Conservation (phyloP, 768 basidiomycete genomes). For the Mycena vitilis region DNA sequence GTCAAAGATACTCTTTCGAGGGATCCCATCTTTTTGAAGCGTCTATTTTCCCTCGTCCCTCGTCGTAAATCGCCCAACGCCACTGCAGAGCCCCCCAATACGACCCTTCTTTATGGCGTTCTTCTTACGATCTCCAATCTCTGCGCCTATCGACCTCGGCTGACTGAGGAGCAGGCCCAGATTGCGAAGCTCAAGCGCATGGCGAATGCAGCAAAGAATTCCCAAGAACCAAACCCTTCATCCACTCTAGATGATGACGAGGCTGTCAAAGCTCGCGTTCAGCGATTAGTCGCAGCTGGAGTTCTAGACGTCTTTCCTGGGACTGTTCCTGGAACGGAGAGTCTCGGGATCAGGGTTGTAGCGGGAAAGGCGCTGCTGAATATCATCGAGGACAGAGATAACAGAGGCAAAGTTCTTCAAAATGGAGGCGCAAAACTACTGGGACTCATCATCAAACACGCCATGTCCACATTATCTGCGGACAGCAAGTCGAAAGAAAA, state of each 20-base stretch:
- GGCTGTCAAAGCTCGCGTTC: conserved; percentile 72
- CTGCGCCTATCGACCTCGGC: conserved; percentile 72
- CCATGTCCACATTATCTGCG: conserved; percentile 47
- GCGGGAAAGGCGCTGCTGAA: conserved; percentile 74
- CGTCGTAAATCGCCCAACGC: conserved; percentile 51
- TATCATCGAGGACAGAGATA: conserved; percentile 81
- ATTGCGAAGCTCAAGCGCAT: conserved; percentile 83
- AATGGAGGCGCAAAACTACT: conserved; percentile 82
- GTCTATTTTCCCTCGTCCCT: conserved; percentile 69
- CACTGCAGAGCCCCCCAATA: conserved; percentile 46
- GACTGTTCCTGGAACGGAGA: conserved; percentile 69
- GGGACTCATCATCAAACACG: conserved; percentile 64
- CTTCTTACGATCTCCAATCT: conserved; percentile 82
- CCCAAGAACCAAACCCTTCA: conserved; percentile 43
- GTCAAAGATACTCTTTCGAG: conserved; percentile 73
- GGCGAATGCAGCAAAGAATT: conserved; percentile 60
- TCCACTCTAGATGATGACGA: conserved; percentile 71
- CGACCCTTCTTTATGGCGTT: conserved; percentile 80
- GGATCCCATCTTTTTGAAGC: conserved; percentile 64
- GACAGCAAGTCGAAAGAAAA: conserved; percentile 39
- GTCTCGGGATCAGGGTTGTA: conserved; percentile 66
- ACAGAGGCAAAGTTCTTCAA: conserved; percentile 81
- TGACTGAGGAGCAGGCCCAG: conserved; percentile 86
- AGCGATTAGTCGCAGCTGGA: conserved; percentile 68
- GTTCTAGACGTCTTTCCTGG: conserved; percentile 71